Conservation (phyloP, 306 rosid species). For the Dalbergia oliveri region DNA sequence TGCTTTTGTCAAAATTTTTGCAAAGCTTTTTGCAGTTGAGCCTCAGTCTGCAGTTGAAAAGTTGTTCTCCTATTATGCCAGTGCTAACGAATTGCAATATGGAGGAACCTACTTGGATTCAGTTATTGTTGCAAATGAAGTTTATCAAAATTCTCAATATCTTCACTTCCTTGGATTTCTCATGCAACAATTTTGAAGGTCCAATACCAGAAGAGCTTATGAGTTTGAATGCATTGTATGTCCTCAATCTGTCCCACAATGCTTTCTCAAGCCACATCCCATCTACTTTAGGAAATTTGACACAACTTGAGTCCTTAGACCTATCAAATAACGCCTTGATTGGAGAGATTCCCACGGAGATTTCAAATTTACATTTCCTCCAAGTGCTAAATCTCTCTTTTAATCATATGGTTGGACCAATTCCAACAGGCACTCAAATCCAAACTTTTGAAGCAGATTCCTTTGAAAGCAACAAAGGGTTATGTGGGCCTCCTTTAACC, state of each 20-base stretch:
- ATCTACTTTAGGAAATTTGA: conserved; percentile 30
- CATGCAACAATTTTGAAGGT: conserved; percentile 42
- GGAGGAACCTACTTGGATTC: conserved; percentile 38
- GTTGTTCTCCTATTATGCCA: not conserved
- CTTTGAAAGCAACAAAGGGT: conserved; percentile 32
- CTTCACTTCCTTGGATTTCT: conserved; percentile 38
- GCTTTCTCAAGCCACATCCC: conserved; percentile 35
- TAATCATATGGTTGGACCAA: conserved; percentile 28
- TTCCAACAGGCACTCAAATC: conserved; percentile 40
- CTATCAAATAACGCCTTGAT: conserved; percentile 31
- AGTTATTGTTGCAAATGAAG: conserved; percentile 8
- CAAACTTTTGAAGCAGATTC: conserved; percentile 30
- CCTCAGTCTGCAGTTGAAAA: not conserved
- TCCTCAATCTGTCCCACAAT: conserved; percentile 43
- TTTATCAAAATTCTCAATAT: conserved; percentile 5
- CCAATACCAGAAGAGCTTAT: conserved; percentile 38
- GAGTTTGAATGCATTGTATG: not conserved
- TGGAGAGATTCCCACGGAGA: conserved; percentile 30
- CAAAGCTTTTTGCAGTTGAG: not conserved
- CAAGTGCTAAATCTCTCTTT: conserved; percentile 31
- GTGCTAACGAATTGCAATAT: not conserved
- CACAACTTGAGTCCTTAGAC: conserved; percentile 37
- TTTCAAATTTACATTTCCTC: conserved; percentile 27
- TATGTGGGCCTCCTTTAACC: too few relatives aligned
- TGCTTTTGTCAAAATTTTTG: not conserved